Base-by-base conservation (phyloP, 768 basidiomycete genomes). In the Hirschioporus abietinus region DNA sequence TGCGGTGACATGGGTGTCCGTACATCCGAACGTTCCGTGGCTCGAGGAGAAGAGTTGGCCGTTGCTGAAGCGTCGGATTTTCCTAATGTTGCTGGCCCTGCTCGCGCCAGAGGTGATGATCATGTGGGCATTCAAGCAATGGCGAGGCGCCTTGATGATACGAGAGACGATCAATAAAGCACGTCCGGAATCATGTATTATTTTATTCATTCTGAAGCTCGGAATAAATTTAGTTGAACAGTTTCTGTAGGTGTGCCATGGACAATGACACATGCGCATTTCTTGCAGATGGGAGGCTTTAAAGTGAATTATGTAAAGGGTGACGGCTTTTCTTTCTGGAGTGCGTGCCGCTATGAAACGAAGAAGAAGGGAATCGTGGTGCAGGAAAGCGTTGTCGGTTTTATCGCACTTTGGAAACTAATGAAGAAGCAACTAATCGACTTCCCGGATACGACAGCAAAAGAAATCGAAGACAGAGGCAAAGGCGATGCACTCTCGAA, bases 1-100 rank as follows among this genome's bases (percentile, higher is more conserved):
- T 24, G 65, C 70, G 15, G 77, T 77, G 63, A 72, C 71, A 15
- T 78, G 76, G 77, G 70, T 69, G 15, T 67, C 71, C 3, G 64
- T 76, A 8, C 77, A 77, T 23, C 75, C 73, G 9, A 76, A 78
- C 67, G 69, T 78, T 20, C 74, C 76, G 2, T 57, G 26, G 34
- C 67, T 68, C 3, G 61, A 72, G 9, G 71, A 70, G 17, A 59
- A 64, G 20, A 25, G 25, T 26, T 66, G 35, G 1, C 30, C 58
- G n/a, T 26, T 65, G 18, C n/a, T 61, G 1, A 52, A 52, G 23
- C 67, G 70, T 15, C 64, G 71, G 17, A 58, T 74, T 7, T 58
- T 65, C n/a, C 30, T 73, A 12, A 72, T 74, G 67, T 35, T 72
- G 18, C 65, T 69, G 64, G 68, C 71, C 0, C n/a, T 77, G 12